phyloP scores from a whole-genome alignment of 805 yeast species.

The Scheffersomyces ergatensis region DNA sequence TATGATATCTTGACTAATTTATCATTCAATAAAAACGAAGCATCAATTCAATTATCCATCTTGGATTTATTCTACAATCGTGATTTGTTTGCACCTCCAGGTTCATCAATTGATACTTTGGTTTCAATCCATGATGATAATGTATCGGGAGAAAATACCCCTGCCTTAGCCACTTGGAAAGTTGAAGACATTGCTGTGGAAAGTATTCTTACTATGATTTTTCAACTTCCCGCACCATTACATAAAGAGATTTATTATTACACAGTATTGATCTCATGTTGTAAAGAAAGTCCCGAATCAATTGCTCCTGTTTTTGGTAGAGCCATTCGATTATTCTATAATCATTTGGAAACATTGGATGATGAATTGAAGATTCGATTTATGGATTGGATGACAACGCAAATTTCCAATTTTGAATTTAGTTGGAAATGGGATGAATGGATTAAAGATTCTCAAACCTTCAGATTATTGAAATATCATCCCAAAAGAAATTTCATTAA shows the following conservation, averaged over 20 bases:
- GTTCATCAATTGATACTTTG: constrained; percentile 74
- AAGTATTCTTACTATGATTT: constrained; percentile 71
- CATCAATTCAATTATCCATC: constrained; percentile 76
- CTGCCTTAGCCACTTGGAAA: constrained; percentile 73
- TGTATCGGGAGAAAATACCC: constrained; percentile 35
- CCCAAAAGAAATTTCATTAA: constrained; percentile 73
- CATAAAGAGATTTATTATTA: constrained; percentile 78
- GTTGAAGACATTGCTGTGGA: constrained; percentile 89
- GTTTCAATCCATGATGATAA: constrained; percentile 40
- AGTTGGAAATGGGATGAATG: constrained; percentile 99
- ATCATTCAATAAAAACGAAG: constrained; percentile 87
- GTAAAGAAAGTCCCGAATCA: constrained; percentile 66
- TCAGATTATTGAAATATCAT: constrained; percentile 50
- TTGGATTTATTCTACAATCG: constrained; percentile 70
- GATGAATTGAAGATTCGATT: constrained; percentile 71
- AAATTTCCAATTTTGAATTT: constrained; percentile 88
- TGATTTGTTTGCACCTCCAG: constrained; percentile 53
- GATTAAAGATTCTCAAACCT: constrained; percentile 57
- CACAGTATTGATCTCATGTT: constrained; percentile 80
- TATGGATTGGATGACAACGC: constrained; percentile 90
- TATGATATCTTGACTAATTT: constrained; percentile 73
- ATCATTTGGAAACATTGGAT: constrained; percentile 64
- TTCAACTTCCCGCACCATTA: constrained; percentile 66
- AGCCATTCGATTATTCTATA: constrained; percentile 80
- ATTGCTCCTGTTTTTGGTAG: constrained; percentile 95